phyloP scores from a whole-genome alignment of 495 filamentous ascomycete genomes.

The Glutinoglossum americanum region DNA sequence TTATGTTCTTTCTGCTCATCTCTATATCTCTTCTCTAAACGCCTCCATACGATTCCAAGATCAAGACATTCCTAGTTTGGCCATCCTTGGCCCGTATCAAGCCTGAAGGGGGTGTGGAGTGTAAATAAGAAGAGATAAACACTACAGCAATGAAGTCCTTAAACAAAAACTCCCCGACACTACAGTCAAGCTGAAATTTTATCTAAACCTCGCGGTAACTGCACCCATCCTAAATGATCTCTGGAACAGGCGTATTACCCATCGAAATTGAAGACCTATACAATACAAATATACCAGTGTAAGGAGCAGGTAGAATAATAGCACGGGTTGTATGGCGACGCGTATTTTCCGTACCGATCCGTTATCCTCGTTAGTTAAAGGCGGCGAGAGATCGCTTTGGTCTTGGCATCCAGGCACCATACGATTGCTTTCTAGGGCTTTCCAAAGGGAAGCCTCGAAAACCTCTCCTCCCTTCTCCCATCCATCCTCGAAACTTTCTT shows the following conservation, averaged over 20 bases:
- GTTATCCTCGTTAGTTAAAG: background rate
- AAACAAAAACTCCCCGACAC: no score
- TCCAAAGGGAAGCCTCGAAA: background rate
- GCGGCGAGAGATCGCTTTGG: background rate
- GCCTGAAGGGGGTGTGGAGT: background rate
- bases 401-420: background rate
- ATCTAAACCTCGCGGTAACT: no score
- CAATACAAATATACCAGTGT: no score
- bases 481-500: background rate
- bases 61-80: background rate
- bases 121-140: no score
- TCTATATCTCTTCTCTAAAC: background rate
- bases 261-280: no score
- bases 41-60: background rate
- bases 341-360: no score
- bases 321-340: no score
- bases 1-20: background rate
- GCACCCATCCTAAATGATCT: no score
- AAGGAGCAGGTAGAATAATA: no score
- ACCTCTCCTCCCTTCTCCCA: background rate
- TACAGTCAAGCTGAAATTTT: no score
- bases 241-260: no score
- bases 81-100: background rate
- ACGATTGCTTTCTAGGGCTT: constrained; percentile 1
- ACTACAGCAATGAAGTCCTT: no score